Percentiles rank a stretch among this genome's conserved stretches.
Evolutionary conservation across 768 basidiomycete genomes (phyloP).

Genomic region (Leccinellum albellum): DNA sequence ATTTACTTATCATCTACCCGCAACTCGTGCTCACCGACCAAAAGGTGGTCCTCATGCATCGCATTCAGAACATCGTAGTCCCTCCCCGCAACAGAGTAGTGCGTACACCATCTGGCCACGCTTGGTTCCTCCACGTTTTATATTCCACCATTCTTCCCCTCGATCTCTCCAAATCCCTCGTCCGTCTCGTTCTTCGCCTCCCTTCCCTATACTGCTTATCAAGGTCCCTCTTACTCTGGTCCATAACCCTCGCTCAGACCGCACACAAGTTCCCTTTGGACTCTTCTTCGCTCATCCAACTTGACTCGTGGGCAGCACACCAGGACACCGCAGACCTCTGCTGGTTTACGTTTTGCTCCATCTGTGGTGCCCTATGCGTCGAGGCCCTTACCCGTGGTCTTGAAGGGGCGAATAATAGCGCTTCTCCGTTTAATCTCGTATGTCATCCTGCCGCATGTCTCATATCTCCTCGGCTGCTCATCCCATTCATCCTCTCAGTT

Average conservation of each 20-base stretch:
- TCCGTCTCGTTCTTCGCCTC: constrained; percentile 56
- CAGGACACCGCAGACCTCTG: constrained; percentile 62
- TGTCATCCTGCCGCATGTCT: constrained; percentile 25
- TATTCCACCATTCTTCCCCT: constrained; percentile 54
- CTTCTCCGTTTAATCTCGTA: constrained; percentile 71
- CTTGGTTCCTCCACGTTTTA: constrained; percentile 20
- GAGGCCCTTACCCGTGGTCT: constrained; percentile 66
- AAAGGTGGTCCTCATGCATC: constrained; percentile 66
- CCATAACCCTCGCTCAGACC: constrained; percentile 55
- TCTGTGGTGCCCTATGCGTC: constrained; percentile 61
- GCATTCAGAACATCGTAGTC: constrained; percentile 75
- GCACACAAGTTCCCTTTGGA: constrained; percentile 39
- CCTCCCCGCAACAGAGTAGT: constrained; percentile 45
- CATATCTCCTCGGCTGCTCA: background rate
- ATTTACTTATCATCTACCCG: constrained; percentile 4
- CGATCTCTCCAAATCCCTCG: constrained; percentile 51
- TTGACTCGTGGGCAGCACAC: constrained; percentile 44
- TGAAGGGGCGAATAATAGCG: constrained; percentile 55
- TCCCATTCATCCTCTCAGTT: constrained; percentile 39
- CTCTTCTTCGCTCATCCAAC: constrained; percentile 28
- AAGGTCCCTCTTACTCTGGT: constrained; percentile 56
- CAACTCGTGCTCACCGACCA: background rate
- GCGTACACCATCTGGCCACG: constrained; percentile 26
- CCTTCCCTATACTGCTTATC: constrained; percentile 62
- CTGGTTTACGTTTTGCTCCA: constrained; percentile 69